phyloP scores from a whole-genome alignment of 371 early-diverging fungal species.

The Lichtheimia hyalospora region DNA sequence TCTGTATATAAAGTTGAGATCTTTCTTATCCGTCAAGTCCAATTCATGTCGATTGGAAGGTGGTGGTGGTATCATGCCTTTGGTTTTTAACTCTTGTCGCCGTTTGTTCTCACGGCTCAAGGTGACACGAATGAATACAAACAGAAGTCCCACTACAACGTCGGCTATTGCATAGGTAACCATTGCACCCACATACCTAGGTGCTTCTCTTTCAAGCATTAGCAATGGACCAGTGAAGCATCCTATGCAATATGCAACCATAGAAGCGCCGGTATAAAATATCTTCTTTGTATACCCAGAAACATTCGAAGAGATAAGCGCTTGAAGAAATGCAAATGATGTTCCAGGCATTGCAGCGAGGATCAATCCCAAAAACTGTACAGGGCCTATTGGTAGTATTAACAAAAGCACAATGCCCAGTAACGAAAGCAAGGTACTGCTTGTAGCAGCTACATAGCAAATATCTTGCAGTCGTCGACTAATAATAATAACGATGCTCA shows the following conservation, averaged over 20 bases:
- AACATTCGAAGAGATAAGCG: slow-evolving; percentile 7
- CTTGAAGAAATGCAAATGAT: slow-evolving; percentile 17
- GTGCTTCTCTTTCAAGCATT: slow-evolving; percentile 15
- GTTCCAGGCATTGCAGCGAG: slow-evolving; percentile 15
- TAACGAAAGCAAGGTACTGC: slow-evolving; percentile 8
- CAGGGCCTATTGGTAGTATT: slow-evolving; percentile 17
- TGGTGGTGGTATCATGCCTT: slow-evolving; percentile 4
- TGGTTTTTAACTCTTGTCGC: background rate
- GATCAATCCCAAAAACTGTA: slow-evolving; percentile 22
- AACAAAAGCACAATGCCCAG: slow-evolving; percentile 22
- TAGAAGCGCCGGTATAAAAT: slow-evolving; percentile 12
- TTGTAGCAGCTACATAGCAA: slow-evolving; percentile 15
- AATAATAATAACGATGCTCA: slow-evolving; percentile 9
- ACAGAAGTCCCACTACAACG: slow-evolving; percentile 14
- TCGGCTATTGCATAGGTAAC: slow-evolving; percentile 21
- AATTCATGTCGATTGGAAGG: slow-evolving; percentile 20
- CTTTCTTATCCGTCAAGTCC: slow-evolving; percentile 42
- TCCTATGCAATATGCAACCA: slow-evolving; percentile 21
- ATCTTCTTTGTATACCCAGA: slow-evolving; percentile 15
- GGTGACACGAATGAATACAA: slow-evolving; percentile 11
- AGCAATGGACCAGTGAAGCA: slow-evolving; percentile 20
- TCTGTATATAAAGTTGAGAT: slow-evolving; percentile 36
- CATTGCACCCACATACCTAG: slow-evolving; percentile 16
- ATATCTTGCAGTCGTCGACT: slow-evolving; percentile 18
- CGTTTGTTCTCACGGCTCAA: slow-evolving; percentile 3